Evolutionary conservation across 2,329 filamentous ascomycete genomes (phyloP).

Genomic region (Clonostachys solani): DNA sequence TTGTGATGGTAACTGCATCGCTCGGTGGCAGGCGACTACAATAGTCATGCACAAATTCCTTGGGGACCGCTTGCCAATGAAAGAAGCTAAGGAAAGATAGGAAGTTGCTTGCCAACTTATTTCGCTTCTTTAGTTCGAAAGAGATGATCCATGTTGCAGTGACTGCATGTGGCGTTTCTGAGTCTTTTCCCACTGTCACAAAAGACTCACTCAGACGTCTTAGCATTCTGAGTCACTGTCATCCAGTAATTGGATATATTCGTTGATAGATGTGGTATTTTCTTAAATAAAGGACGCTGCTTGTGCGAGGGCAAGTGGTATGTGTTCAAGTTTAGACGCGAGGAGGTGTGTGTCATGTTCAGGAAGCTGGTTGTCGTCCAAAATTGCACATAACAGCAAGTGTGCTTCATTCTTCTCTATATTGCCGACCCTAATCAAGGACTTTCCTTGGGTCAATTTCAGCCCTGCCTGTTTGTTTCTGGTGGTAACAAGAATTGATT

Average conservation of each 20-base stretch:
- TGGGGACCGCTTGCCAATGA: slow-evolving; percentile 19
- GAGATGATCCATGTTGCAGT: slow-evolving; percentile 1
- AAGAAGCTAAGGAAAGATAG: slow-evolving; percentile 24
- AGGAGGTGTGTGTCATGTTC: neutral
- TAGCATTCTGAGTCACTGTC: neutral
- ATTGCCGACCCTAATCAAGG: no score
- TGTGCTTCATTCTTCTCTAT: neutral
- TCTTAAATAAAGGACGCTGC: neutral
- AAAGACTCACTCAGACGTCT: neutral
- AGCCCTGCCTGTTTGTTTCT: no score
- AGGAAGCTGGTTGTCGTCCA: neutral
- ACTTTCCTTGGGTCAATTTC: no score
- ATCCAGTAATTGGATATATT: neutral
- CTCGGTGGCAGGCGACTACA: no score
- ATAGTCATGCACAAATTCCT: slow-evolving; percentile 8
- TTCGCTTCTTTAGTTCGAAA: slow-evolving; percentile 4
- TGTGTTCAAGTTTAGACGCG: neutral
- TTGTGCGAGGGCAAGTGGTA: neutral
- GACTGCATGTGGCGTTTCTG: neutral
- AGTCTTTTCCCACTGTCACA: neutral
- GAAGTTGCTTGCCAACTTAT: slow-evolving; percentile 14
- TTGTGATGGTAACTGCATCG: no score
- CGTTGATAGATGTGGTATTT: neutral
- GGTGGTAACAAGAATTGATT: no score
- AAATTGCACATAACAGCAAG: neutral